Evolutionary conservation across 163 green algal genomes (phyloP), one percentile per base, ranked within the genome.

Genomic region (Coccomyxa subellipsoidea): DNA sequence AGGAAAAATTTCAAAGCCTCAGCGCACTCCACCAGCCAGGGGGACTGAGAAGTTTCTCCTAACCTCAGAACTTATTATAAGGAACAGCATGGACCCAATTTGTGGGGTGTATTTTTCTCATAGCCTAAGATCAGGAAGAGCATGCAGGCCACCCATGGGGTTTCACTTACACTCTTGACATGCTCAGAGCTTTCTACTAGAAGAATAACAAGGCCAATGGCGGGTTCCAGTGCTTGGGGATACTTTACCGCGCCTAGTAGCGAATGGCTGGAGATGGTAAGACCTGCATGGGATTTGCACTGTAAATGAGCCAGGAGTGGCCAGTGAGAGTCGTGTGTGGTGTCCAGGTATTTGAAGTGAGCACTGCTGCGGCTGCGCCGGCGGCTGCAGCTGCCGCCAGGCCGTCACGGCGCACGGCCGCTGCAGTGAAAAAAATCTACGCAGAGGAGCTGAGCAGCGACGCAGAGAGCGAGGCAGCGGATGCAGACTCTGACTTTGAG

Each of bases 401-500:
- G 72, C 77, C 79, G 6, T 75, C 86, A 12, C 82, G 87, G 18
- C 81, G 84, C 31, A 78, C 82, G 10, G 84, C 84, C 35, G 80
- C 82, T 5, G 80, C 80, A 31, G 76, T 77, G 8, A 85, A 82
- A 32, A 70, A 70, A 5, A 78, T 32, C 1, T 89, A 89, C 37
- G 79, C 84, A 5, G 79, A 86, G 31, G n/a, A 82, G 34, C 78
- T 77, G 6, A 84, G 81, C 29, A 76, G 78, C 34, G 83, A 87
- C 31, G 84, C 79, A 38, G 83, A 84, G 29, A 81, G 77, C 47
- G 79, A 75, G 8, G 77, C 38, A 10, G 54, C 70, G 12, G 81
- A 87, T 10, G 79, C 54, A 21, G 83, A 78, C 29, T 86, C 83
- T 73, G 87, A 91, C 36, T 89, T 89, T 77, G 82, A 78, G 29